These are phyloP conservation scores for Xerocomellus chrysenteron DNA, from an alignment of 768 basidiomycete species.

Conservation along the genomic window DNA sequence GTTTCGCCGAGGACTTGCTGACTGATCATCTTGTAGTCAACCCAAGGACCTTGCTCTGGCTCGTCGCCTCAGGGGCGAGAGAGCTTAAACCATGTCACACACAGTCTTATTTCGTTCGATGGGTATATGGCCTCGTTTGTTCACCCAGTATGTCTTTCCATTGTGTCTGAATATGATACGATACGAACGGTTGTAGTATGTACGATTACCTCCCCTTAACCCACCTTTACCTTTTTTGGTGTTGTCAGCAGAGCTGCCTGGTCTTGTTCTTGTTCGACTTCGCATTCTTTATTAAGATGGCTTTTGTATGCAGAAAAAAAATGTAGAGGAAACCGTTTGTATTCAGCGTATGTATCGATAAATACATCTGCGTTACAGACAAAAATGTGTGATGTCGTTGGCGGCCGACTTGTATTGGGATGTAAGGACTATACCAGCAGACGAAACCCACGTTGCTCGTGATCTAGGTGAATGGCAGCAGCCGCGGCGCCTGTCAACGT, in stretches of 20 bases:
- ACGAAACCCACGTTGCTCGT: conserved; percentile 49
- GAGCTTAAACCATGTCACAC: conserved; percentile 49
- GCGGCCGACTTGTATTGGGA: conserved; percentile 37
- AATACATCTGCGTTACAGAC: conserved; percentile 26
- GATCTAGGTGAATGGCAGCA: conserved; percentile 44
- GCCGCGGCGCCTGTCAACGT: conserved; percentile 46
- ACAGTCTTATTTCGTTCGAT: not conserved
- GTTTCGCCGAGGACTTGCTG: not conserved
- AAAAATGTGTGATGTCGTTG: not conserved
- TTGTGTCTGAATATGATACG: conserved; percentile 18
- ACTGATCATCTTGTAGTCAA: conserved; percentile 48
- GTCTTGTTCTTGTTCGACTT: conserved; percentile 1
- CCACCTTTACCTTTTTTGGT: conserved; percentile 1
- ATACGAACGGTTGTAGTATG: conserved; percentile 32
- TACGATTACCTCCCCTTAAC: conserved; percentile 20
- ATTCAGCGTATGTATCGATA: conserved; percentile 22
- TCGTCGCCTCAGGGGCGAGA: conserved; percentile 82
- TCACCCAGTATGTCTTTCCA: conserved; percentile 15
- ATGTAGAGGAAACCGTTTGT: conserved; percentile 30
- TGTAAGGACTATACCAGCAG: conserved; percentile 47
- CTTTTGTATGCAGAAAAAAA: conserved; percentile 1
- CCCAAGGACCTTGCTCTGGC: conserved; percentile 89
- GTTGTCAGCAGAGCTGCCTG: conserved; percentile 6
- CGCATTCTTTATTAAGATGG: not conserved
- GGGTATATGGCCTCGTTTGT: conserved; percentile 8